Evolutionary conservation across 495 filamentous ascomycete species (phyloP).

Genomic region (Letharia columbiana): DNA sequence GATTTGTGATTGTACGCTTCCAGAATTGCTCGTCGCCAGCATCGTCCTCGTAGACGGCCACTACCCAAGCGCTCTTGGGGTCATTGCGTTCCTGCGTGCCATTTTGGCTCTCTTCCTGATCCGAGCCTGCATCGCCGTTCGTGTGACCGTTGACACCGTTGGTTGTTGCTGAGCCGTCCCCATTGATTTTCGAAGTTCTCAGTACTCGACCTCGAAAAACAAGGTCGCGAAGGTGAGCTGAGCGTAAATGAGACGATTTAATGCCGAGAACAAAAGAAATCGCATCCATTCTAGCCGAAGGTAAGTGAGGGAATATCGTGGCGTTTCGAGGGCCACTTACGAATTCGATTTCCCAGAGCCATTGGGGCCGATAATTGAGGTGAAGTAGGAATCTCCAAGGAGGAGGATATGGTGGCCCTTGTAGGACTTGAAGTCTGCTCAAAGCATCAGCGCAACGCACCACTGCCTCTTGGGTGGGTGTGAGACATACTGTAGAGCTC

Average conservation of each 20-base stretch:
- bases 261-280: slow-evolving; percentile 99
- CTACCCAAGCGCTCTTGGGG: slow-evolving; percentile 92
- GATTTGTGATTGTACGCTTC: slow-evolving; percentile 87
- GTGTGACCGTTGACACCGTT: slow-evolving; percentile 39
- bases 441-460: slow-evolving; percentile 28
- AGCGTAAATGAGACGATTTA: slow-evolving; percentile 93
- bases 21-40: slow-evolving; percentile 90
- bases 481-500: slow-evolving; percentile 73
- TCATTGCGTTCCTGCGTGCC: slow-evolving; percentile 51
- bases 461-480: neutral
- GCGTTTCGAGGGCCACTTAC: slow-evolving; percentile 41
- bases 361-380: slow-evolving; percentile 98
- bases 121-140: slow-evolving; percentile 46
- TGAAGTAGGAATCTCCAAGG: slow-evolving; percentile 98
- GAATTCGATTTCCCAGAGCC: slow-evolving; percentile 99
- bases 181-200: slow-evolving; percentile 81
- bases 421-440: slow-evolving; percentile 96
- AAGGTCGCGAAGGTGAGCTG: slow-evolving; percentile 86
- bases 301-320: slow-evolving; percentile 24
- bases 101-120: slow-evolving; percentile 44
- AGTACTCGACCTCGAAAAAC: slow-evolving; percentile 94
- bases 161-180: slow-evolving; percentile 58
- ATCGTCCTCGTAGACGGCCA: slow-evolving; percentile 98
- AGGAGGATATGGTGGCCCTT: slow-evolving; percentile 87
- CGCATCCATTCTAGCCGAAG: slow-evolving; percentile 75